These are phyloP conservation scores for Ceratocystis harringtonii DNA, from an alignment of 2,329 filamentous ascomycete species.

Conservation along the genomic window DNA sequence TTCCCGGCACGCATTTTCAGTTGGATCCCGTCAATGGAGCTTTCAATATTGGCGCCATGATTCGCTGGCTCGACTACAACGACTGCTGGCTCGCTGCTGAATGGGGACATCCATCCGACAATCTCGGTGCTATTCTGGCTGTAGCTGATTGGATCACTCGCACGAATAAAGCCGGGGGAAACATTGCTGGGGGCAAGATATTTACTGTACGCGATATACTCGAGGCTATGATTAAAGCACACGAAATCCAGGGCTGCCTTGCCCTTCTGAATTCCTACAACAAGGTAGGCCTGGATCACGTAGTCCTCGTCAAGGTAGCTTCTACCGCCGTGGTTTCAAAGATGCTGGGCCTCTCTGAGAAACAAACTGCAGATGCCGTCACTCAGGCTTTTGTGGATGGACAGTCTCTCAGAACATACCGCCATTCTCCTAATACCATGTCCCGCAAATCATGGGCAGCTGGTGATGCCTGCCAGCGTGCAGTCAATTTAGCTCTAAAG, in stretches of 20 bases:
- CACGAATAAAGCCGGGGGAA: slow-evolving; percentile 60
- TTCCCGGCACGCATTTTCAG: slow-evolving; percentile 84
- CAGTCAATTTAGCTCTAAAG: slow-evolving; percentile 81
- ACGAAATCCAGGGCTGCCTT: slow-evolving; percentile 95
- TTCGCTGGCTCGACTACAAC: slow-evolving; percentile 99
- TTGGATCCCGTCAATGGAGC: slow-evolving; percentile 90
- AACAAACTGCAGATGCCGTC: slow-evolving; percentile 86
- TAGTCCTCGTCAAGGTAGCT: slow-evolving; percentile 94
- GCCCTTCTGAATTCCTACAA: slow-evolving; percentile 97
- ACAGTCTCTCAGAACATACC: slow-evolving; percentile 89
- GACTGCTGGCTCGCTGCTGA: slow-evolving; percentile 99
- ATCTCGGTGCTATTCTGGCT: slow-evolving; percentile 88
- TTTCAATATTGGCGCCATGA: slow-evolving; percentile 98
- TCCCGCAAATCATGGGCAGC: slow-evolving; percentile 98
- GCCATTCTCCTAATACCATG: slow-evolving; percentile 98
- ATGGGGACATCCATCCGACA: slow-evolving; percentile 98
- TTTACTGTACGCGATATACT: slow-evolving; percentile 82
- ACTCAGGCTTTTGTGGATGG: slow-evolving; percentile 97
- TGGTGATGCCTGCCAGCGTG: slow-evolving; percentile 91
- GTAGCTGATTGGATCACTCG: slow-evolving; percentile 96
- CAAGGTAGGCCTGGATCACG: slow-evolving; percentile 95
- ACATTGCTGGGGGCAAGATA: slow-evolving; percentile 75
- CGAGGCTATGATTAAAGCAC: slow-evolving; percentile 97
- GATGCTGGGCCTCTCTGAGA: slow-evolving; percentile 78
- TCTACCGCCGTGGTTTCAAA: slow-evolving; percentile 88